Base-by-base conservation (phyloP, 2,329 filamentous ascomycete species). In the Fusarium sp. region DNA sequence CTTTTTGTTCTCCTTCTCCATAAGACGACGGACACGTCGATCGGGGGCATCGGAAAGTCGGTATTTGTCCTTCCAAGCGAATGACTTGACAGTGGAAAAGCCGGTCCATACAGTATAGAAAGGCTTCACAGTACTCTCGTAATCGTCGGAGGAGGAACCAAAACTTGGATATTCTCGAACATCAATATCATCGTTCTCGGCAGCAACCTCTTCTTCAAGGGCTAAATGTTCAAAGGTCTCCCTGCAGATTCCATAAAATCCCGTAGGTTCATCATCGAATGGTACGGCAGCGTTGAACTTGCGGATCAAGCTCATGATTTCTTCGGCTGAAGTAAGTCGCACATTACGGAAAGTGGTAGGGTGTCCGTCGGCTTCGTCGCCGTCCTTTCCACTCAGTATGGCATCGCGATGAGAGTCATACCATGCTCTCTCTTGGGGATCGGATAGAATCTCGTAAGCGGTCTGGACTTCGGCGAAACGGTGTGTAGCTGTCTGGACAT, bases 1-100 rank as follows among this genome's bases (percentile, higher is more conserved):
- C 63, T 90, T 90, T 67, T 88, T 91, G 75, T 99, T 99, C 73
- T 97, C 94, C 75, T 97, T 97, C 72, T 98, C 95, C 88, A 98
- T 96, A 35, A 92, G 71, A 29, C 95, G 86, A 47, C 94, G 87
- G 14, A 92, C 82, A 33, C 89, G 86, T 46, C 95, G 87, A 76
- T 99, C 94, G 2, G 93, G 92, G 1, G 93, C 94, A 68, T 97
- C 93, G 0, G 90, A 89, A 17, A 93, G 82, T 45, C 90, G 84
- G 76, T 96, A 95, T 58, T 86, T 84, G 72, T 99, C 93, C 72
- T 89, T 91, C 94, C 95, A 99, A 1, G 90, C 82, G 73, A 96
- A 99, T 0, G 85, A 87, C 73, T 98, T 98, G 38, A 79, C 84
- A 0, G 95, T 98, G 1, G 88, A 83, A 75, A 98, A 99, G 29